A percentile compares a stretch with the other conserved stretches of the same genome.
Conservation (phyloP, 768 basidiomycete species). For the Fibroporia radiculosa region DNA sequence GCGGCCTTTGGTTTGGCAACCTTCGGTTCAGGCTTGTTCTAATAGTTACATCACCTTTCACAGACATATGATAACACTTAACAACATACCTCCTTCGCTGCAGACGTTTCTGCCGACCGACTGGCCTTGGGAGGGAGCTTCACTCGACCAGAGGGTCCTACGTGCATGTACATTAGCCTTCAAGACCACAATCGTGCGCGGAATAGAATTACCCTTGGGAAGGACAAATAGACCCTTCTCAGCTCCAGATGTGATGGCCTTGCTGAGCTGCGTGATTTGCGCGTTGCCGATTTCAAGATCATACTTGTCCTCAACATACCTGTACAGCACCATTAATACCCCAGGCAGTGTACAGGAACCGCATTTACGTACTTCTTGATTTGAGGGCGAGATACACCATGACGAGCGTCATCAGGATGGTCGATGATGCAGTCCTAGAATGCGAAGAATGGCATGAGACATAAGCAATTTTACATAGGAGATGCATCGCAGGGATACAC, state of each 20-base stretch:
- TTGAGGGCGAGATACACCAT: slow-evolving; percentile 80
- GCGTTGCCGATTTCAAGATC: slow-evolving; percentile 72
- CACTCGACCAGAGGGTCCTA: slow-evolving; percentile 44
- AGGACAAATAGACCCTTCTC: slow-evolving; percentile 79
- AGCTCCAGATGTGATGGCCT: slow-evolving; percentile 73
- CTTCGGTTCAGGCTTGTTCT: slow-evolving; percentile 33
- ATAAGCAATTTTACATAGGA: too few relatives aligned
- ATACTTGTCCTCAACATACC: slow-evolving; percentile 81
- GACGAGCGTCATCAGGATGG: slow-evolving; percentile 67
- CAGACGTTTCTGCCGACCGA: slow-evolving; percentile 30
- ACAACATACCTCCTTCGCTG: slow-evolving; percentile 51
- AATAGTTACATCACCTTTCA: slow-evolving; percentile 12
- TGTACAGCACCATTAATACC: slow-evolving; percentile 23
- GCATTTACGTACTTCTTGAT: slow-evolving; percentile 95
- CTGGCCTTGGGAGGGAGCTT: slow-evolving; percentile 61
- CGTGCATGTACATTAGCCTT: slow-evolving; percentile 2
- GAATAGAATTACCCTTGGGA: slow-evolving; percentile 63
- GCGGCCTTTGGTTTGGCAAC: slow-evolving; percentile 20
- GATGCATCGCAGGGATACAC: too few relatives aligned
- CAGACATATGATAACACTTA: slow-evolving; percentile 11
- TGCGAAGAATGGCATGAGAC: too few relatives aligned
- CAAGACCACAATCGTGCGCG: slow-evolving; percentile 2
- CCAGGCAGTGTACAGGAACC: slow-evolving; percentile 7
- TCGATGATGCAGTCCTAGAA: slow-evolving; percentile 74
- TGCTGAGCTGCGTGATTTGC: slow-evolving; percentile 71